Evolutionary conservation across 345 rosid species (phyloP).

Genomic region (Iberis pinnata): DNA sequence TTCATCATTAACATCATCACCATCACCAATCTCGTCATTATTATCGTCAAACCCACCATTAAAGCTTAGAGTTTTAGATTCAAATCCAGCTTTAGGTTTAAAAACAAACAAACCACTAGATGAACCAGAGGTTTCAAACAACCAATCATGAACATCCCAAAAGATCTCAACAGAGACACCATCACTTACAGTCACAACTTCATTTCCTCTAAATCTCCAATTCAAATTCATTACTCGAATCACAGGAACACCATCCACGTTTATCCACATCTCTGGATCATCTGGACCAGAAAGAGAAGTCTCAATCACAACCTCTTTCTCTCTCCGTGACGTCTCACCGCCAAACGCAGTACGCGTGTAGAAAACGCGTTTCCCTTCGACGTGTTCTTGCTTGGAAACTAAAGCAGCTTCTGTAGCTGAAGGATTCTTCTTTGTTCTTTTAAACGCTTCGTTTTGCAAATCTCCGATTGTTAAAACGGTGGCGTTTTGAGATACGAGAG

Average conservation of each 20-base stretch:
- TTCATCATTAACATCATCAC: not conserved
- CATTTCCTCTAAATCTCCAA: constrained; percentile 78
- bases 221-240: constrained; percentile 51
- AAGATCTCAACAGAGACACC: constrained; percentile 40
- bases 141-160: constrained; percentile 80
- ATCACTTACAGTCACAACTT: constrained; percentile 40
- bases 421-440: constrained; percentile 48
- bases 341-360: constrained; percentile 45
- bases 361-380: constrained; percentile 54
- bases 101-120: constrained; percentile 53
- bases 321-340: constrained; percentile 23
- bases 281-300: constrained; percentile 43
- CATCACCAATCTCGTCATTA: not conserved
- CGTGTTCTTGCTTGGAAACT: constrained; percentile 60
- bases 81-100: constrained; percentile 28
- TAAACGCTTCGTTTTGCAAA: constrained; percentile 43
- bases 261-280: constrained; percentile 72
- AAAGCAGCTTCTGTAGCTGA: constrained; percentile 40
- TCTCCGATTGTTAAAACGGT: constrained; percentile 51
- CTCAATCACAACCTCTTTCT: constrained; percentile 57
- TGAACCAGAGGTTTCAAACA: constrained; percentile 38
- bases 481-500: constrained; percentile 41
- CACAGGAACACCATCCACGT: constrained; percentile 43
- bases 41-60: constrained; percentile 13
- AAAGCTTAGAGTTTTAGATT: constrained; percentile 17